Evolutionary conservation across 1,284 basidiomycete genomes (phyloP).

Genomic region (Stereum hirsutum): DNA sequence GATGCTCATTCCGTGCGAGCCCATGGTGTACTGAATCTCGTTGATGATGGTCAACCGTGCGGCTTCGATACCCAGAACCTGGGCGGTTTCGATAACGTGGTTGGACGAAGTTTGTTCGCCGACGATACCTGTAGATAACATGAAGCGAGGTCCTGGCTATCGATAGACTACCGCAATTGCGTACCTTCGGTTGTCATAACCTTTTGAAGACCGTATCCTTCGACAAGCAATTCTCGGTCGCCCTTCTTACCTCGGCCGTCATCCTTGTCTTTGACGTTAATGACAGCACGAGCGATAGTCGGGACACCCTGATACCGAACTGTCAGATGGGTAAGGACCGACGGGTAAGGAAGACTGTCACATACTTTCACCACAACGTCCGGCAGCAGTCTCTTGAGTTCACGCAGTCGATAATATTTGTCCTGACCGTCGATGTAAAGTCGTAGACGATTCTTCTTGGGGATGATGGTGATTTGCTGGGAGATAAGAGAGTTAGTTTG

Average conservation of each 20-base stretch:
- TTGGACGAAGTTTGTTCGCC: constrained; percentile 93
- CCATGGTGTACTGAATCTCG: constrained; percentile 98
- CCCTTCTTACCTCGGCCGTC: constrained; percentile 70
- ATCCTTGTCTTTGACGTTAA: constrained; percentile 84
- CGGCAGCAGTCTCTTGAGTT: constrained; percentile 74
- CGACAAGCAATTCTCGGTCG: constrained; percentile 83
- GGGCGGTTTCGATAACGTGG: constrained; percentile 93
- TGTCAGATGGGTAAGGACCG: background rate
- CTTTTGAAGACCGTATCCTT: constrained; percentile 95
- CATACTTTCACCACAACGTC: constrained; percentile 83
- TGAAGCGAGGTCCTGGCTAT: background rate
- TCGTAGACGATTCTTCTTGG: constrained; percentile 72
- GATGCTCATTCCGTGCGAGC: constrained; percentile 96
- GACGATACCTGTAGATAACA: constrained; percentile 64
- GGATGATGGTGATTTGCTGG: constrained; percentile 70
- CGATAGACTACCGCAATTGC: constrained; percentile 9
- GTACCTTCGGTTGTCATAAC: constrained; percentile 96
- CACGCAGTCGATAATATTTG: constrained; percentile 84
- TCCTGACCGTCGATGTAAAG: constrained; percentile 82
- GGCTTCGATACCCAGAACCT: constrained; percentile 96
- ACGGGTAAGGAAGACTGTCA: background rate
- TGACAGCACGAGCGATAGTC: constrained; percentile 83
- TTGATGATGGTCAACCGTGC: constrained; percentile 93
- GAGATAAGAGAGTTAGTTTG: background rate
- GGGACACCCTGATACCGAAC: constrained; percentile 57